Base-by-base conservation (phyloP, 768 basidiomycete species). In the Termitomyces sp. region DNA sequence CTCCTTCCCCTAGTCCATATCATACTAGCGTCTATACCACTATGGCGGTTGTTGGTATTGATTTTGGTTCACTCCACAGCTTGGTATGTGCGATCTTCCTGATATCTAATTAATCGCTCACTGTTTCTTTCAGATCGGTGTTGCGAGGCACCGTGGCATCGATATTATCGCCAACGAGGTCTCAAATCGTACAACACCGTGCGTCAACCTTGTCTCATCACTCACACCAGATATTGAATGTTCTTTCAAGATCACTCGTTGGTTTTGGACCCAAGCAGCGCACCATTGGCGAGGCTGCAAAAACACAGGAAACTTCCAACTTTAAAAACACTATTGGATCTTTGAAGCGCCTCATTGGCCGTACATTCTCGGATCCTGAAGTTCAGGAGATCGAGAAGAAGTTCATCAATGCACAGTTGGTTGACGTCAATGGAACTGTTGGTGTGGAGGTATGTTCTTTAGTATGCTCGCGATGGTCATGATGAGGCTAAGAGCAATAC, bases 91-190 rank as follows among this genome's bases (percentile, higher is more conserved):
- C 70, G 22, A 51, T 52, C 56, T 53, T 52, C 49, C 64, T 44
- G 16, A 58, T 46, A 37, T 56, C 42, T 44, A 36, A 36, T 45
- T 15, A 10, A 50, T 57, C 48, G 33, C 55, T 56, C 63, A 24
- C 55, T 51, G n/a, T 62, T 55, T 56, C 62, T 48, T 70, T 9
- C 63, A 92, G 92, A 94, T 98, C 71, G 94, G 94, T 77, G 94
- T 96, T 62, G 94, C 94, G 20, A 83, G 94, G 75, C 88, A 92
- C 75, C 83, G 92, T 69, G 96, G 96, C 65, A 96, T 99, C 78
- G 96, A 99, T 81, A 94, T 99, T 74, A 96, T 99, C 78, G 80
- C 86, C 60, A 99, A 99, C 73, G 96, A 99, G 72, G 94, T 95
- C 60, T 98, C 95, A 16, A 98, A 98, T 80, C 90, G 97, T 55